Percentiles rank a stretch among this genome's conserved stretches.
Conservation (phyloP, 305 asterid species). For the Solanum hybrid region DNA sequence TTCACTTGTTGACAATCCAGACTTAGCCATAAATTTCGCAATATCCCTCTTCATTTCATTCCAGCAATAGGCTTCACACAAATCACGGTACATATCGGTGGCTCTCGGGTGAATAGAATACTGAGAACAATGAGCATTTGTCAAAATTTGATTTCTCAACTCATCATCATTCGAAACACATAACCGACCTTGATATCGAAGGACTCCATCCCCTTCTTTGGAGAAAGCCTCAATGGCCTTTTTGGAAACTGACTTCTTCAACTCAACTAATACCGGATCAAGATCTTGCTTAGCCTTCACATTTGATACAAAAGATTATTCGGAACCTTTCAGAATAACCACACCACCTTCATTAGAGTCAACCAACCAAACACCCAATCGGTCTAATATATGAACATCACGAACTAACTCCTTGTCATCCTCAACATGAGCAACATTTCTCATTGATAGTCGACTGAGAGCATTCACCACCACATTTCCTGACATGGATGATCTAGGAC, state of each 20-base stretch:
- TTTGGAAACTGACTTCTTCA: background rate
- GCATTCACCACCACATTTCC: background rate
- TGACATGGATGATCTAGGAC: background rate
- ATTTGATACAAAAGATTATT: background rate
- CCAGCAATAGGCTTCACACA: background rate
- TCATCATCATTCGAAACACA: background rate
- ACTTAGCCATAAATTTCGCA: background rate
- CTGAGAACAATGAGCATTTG: background rate
- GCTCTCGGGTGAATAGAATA: background rate
- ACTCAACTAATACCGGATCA: background rate
- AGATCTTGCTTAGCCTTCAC: background rate
- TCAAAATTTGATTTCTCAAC: background rate
- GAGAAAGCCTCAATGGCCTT: background rate
- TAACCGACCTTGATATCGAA: background rate
- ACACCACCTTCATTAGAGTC: background rate
- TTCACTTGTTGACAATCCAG: background rate
- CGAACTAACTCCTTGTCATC: background rate
- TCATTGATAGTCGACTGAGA: too few relatives aligned
- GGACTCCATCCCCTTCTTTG: background rate
- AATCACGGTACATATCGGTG: background rate
- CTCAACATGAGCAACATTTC: background rate
- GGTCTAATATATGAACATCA: background rate
- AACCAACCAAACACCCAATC: background rate
- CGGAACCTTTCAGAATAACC: too few relatives aligned
- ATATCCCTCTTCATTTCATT: background rate